phyloP scores from a whole-genome alignment of 1,284 basidiomycete genomes.

The Takashimella tepidaria region DNA sequence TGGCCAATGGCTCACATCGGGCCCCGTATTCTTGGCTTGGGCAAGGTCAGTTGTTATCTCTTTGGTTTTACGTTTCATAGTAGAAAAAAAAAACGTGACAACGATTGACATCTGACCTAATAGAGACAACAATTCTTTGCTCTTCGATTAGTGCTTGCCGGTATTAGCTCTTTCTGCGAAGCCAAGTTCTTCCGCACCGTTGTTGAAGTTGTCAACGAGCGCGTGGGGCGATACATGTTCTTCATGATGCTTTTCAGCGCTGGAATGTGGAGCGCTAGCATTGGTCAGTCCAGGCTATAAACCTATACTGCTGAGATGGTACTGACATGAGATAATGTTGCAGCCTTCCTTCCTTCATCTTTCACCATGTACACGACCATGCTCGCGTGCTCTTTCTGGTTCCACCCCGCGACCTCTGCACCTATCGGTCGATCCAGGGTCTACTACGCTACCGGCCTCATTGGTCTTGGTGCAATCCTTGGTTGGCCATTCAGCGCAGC shows the following conservation, averaged over 20 bases:
- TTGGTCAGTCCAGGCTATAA: slow-evolving; percentile 53
- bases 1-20: slow-evolving; percentile 44
- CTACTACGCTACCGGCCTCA: slow-evolving; percentile 59
- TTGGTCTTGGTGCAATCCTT: slow-evolving; percentile 78
- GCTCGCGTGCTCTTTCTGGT: slow-evolving; percentile 70
- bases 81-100: too few species aligned
- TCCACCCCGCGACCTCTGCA: slow-evolving; percentile 62
- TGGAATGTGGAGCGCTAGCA: slow-evolving; percentile 88
- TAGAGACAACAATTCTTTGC: slow-evolving; percentile 63
- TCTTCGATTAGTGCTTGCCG: slow-evolving; percentile 71
- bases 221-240: slow-evolving; percentile 85
- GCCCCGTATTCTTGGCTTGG: slow-evolving; percentile 41
- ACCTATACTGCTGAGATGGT: neutral
- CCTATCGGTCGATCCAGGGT: slow-evolving; percentile 54
- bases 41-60: too few species aligned
- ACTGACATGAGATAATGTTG: neutral
- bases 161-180: slow-evolving; percentile 72
- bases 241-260: slow-evolving; percentile 78
- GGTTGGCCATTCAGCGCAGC: slow-evolving; percentile 95
- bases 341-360: slow-evolving; percentile 87
- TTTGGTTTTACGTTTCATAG: slow-evolving; percentile 26
- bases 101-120: slow-evolving; percentile 8
- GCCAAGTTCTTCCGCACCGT: slow-evolving; percentile 79
- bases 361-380: slow-evolving; percentile 90
- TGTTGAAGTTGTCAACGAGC: slow-evolving; percentile 74